These are phyloP conservation scores for Helicostylum pulchrum DNA, from an alignment of 192 early-diverging fungal genomes.

Conservation along the genomic window DNA sequence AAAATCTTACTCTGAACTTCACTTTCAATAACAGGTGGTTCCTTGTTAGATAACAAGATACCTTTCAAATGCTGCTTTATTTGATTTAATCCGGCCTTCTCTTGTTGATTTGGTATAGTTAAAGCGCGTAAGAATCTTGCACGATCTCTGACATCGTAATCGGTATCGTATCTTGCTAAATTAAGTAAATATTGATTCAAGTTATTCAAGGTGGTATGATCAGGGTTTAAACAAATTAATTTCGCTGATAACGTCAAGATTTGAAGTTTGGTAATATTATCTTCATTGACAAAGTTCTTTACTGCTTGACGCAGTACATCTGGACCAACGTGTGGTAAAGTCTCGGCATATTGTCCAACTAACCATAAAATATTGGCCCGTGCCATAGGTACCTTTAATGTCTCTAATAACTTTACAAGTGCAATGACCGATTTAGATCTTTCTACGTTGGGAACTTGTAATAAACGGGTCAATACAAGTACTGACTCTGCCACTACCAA, in stretches of 20 bases:
- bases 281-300: constrained; percentile 54
- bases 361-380: constrained; percentile 86
- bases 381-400: constrained; percentile 67
- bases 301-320: constrained; percentile 80
- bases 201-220: constrained; percentile 38
- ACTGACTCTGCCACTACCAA: constrained; percentile 72
- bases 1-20: constrained; percentile 42
- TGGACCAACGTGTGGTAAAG: constrained; percentile 63
- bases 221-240: constrained; percentile 49
- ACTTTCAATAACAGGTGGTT: constrained; percentile 47
- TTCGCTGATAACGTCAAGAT: constrained; percentile 79
- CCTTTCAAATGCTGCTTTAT: constrained; percentile 49
- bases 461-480: constrained; percentile 65
- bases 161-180: constrained; percentile 84
- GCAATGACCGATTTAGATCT: constrained; percentile 48
- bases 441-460: constrained; percentile 54
- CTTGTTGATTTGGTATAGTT: constrained; percentile 15
- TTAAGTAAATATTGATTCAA: constrained; percentile 78
- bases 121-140: constrained; percentile 66
- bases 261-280: constrained; percentile 73
- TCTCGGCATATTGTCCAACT: constrained; percentile 73
- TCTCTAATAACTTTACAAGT: constrained; percentile 59
- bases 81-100: constrained; percentile 25
- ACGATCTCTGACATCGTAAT: constrained; percentile 89
- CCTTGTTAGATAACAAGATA: constrained; percentile 60